phyloP scores from a whole-genome alignment of 306 rosid genomes.

The Lithocarpus polystachyus region DNA sequence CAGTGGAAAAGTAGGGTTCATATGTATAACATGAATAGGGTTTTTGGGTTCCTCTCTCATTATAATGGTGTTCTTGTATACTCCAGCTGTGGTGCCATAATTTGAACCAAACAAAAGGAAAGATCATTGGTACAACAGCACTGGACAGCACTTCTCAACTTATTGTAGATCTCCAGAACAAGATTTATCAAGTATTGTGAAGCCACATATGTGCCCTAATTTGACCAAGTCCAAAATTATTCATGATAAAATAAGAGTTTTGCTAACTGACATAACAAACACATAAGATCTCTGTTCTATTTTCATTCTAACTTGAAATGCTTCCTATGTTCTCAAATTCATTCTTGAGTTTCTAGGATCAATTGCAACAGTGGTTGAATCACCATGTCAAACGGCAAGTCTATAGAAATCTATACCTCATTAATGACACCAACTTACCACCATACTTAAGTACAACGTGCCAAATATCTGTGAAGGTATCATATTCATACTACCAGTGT shows the following conservation, averaged over 20 bases:
- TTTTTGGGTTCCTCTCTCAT: no score
- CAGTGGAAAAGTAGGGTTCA: no score
- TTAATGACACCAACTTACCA: neutral
- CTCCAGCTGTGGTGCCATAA: no score
- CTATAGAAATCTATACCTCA: neutral
- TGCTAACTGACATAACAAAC: neutral
- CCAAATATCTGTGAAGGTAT: neutral
- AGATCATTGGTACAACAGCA: neutral
- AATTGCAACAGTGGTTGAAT: neutral
- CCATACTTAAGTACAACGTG: neutral
- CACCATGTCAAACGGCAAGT: neutral
- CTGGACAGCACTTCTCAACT: neutral
- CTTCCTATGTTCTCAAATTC: neutral
- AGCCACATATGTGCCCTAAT: neutral
- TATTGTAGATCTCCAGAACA: neutral
- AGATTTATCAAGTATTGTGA: neutral
- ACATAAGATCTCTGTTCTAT: neutral
- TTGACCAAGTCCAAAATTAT: neutral
- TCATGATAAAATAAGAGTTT: neutral
- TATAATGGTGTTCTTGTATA: no score
- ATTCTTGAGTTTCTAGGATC: neutral
- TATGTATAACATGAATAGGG: no score
- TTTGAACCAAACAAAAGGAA: neutral
- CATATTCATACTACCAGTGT: neutral
- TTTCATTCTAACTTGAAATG: neutral